Evolutionary conservation across 176 grass and related monocot species (phyloP), one percentile per base, ranked within the genome.

Genomic region (Raddia distichophylla): DNA sequence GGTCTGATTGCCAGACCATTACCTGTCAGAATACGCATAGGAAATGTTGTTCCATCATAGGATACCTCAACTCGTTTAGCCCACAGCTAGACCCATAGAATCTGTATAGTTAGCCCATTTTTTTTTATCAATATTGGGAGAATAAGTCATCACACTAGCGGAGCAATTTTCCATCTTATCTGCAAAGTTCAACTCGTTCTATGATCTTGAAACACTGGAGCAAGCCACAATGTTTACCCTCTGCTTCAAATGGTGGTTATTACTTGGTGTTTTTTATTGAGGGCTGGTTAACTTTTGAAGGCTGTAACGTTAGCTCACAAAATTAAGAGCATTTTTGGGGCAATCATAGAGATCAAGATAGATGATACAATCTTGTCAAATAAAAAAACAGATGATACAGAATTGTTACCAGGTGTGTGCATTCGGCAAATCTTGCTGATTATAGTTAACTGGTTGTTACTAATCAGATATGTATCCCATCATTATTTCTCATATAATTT

Each of bases 1-100:
- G 91, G 92, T 47, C 87, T 99, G 64, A 85, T 99, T 69, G 93
- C 93, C 2, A 86, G 93, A 74, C 93, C 96, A 12, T 86, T 86
- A 58, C 96, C 90, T 10, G 85, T 88, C 68, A 87, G 93, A 80
- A 86, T 99, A 40, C 78, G 85, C 14, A 14, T 78, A 67, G 88
- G 83, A 73, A 52, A 78, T 78, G 53, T 2, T 11, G 13, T 17
- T 60, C 10, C 73, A 73, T n/a, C 66, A 73, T 90, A 65, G 13
- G 40, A 81, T 17, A 55, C n/a, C 0, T 55, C 17, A 12, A 27
- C 17, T 89, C 20, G 42, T 17, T 46, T 20, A 48, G 22, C 22
- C 47, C 13, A 8, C 19, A 51, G 10, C 72, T 49, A 64, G 0
- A 8, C 43, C 59, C 27, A 44, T 58, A 43, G 50, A 64, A 75